A percentile compares a stretch with the other conserved stretches of the same genome.
Conservation (phyloP, 306 rosid species). For the Sicyos baderoa region DNA sequence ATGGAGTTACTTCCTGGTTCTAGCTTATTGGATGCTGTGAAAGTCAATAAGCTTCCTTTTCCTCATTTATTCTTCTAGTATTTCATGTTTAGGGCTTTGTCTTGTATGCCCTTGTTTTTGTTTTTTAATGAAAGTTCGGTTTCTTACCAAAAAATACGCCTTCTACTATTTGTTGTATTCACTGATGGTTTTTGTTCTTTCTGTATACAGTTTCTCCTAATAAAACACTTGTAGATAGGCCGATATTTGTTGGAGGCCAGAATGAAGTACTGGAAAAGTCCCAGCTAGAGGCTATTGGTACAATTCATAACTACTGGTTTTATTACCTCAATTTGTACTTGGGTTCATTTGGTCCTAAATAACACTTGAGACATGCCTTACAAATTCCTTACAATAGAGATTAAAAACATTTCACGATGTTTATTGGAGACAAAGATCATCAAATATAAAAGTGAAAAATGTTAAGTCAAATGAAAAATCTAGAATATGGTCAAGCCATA, state of each 20-base stretch:
- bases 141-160: not conserved
- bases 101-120: not conserved
- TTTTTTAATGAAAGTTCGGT: not conserved
- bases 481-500: not conserved
- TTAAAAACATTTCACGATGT: not conserved
- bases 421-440: not conserved
- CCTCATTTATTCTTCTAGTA: slow-evolving; percentile 10
- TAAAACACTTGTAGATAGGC: slow-evolving; percentile 35
- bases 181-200: not conserved
- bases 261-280: slow-evolving; percentile 39
- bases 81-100: not conserved
- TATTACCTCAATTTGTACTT: slow-evolving; percentile 12
- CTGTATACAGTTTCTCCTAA: slow-evolving; percentile 29
- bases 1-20: not conserved
- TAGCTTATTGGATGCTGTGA: not conserved
- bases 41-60: not conserved
- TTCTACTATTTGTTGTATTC: not conserved
- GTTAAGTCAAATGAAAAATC: not conserved
- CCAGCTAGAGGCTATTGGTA: slow-evolving; percentile 66
- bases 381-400: not conserved
- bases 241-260: slow-evolving; percentile 37
- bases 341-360: not conserved
- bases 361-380: not conserved
- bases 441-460: not conserved
- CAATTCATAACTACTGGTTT: slow-evolving; percentile 11